phyloP scores from a whole-genome alignment of 495 filamentous ascomycete genomes.

The Geopyxis carbonaria region DNA sequence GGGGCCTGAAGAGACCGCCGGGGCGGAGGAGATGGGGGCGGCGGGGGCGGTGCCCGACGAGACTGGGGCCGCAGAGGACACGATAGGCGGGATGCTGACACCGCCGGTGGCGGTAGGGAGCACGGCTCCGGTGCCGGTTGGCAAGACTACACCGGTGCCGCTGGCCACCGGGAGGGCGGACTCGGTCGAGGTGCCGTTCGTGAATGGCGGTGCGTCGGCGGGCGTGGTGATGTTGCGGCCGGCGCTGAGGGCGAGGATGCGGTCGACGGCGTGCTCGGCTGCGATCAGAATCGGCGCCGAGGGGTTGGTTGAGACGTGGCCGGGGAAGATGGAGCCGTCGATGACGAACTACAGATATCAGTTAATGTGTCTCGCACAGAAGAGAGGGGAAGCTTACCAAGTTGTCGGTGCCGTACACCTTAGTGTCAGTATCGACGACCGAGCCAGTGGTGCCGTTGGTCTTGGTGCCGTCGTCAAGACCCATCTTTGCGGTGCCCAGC shows the following conservation, averaged over 20 bases:
- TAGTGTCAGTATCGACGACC: slow-evolving; percentile 53
- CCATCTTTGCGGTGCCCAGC: slow-evolving; percentile 48
- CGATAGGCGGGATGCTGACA: not conserved
- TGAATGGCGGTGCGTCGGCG: not conserved
- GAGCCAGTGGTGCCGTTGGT: slow-evolving; percentile 38
- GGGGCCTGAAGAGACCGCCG: too few species aligned
- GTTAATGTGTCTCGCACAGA: not conserved
- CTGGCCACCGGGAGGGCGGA: not conserved
- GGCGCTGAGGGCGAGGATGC: slow-evolving; percentile 30
- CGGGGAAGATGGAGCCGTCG: slow-evolving; percentile 47
- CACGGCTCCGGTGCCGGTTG: too few species aligned
- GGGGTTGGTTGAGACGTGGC: slow-evolving; percentile 43
- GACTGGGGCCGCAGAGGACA: too few species aligned
- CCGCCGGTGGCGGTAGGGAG: slow-evolving; percentile 1
- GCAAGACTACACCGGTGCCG: too few species aligned
- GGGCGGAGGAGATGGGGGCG: too few species aligned
- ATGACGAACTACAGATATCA: slow-evolving; percentile 33
- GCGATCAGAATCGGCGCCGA: slow-evolving; percentile 41
- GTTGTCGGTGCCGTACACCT: slow-evolving; percentile 57
- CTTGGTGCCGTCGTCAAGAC: slow-evolving; percentile 44
- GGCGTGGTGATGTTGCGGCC: not conserved
- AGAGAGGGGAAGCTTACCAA: slow-evolving; percentile 25
- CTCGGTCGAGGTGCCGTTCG: not conserved
- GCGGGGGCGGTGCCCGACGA: too few species aligned
- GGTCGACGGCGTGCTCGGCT: slow-evolving; percentile 39